Conservation (phyloP, 768 basidiomycete genomes). For the Suillus paluster region DNA sequence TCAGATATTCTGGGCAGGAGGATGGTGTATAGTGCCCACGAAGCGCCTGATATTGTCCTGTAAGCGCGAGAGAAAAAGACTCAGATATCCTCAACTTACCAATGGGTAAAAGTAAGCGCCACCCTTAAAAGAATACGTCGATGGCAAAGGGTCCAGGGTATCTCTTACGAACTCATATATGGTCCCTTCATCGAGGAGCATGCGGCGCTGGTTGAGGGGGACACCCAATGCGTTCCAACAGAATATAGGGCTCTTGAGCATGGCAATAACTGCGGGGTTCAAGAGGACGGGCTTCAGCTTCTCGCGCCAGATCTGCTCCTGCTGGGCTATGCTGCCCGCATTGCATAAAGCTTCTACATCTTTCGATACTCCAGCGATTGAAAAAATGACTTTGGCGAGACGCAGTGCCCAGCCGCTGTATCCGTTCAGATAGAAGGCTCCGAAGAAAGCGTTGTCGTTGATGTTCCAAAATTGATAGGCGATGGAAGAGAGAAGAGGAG, state of each 20-base stretch:
- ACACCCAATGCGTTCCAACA: conserved; percentile 85
- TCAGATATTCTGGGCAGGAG: conserved; percentile 69
- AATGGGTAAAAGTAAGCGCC: conserved; percentile 70
- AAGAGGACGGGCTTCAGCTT: conserved; percentile 66
- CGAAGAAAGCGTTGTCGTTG: conserved; percentile 51
- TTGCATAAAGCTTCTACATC: conserved; percentile 61
- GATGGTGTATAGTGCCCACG: conserved; percentile 59
- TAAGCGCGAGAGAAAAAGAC: neutral
- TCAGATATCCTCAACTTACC: conserved; percentile 32
- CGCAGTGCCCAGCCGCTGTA: conserved; percentile 73
- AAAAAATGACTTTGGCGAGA: conserved; percentile 60
- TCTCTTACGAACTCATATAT: conserved; percentile 55
- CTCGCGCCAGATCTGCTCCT: conserved; percentile 63
- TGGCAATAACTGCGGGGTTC: conserved; percentile 56
- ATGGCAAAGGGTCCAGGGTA: conserved; percentile 54
- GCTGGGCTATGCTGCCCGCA: conserved; percentile 57
- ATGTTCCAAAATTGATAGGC: conserved; percentile 81
- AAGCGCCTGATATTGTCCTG: conserved; percentile 37
- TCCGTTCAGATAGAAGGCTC: conserved; percentile 69
- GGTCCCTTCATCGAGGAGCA: conserved; percentile 57
- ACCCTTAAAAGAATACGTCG: conserved; percentile 56
- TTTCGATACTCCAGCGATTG: conserved; percentile 57
- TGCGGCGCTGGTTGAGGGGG: conserved; percentile 67
- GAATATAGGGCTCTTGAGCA: conserved; percentile 49
- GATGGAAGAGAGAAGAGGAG: conserved; percentile 69